Evolutionary conservation across 2,329 filamentous ascomycete species (phyloP).

Genomic region (Chaetomiaceae sp.): DNA sequence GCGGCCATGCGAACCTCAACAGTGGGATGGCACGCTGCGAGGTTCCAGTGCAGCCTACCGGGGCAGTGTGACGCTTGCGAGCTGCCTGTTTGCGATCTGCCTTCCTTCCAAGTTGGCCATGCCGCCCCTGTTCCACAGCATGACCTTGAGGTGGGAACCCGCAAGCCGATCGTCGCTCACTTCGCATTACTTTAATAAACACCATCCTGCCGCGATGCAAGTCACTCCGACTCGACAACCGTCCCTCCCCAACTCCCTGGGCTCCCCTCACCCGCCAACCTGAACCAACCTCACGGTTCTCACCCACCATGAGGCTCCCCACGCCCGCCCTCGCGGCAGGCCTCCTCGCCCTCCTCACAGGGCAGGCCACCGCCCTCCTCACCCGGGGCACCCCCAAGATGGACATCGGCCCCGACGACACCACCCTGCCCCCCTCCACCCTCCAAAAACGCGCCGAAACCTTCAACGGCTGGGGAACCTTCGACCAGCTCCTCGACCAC

Average conservation of each 20-base stretch:
- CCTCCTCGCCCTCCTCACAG: conserved; percentile 1
- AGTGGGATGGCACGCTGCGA: not conserved
- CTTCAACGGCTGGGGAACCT: conserved; percentile 27
- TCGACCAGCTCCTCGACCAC: conserved; percentile 42
- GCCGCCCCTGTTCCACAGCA: conserved; percentile 5
- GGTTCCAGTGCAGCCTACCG: not conserved
- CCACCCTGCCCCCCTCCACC: conserved; percentile 1
- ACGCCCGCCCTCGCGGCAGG: conserved; percentile 7
- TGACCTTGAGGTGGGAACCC: conserved; percentile 1
- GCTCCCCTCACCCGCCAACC: not conserved
- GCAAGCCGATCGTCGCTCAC: not conserved
- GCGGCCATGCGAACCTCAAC: not conserved
- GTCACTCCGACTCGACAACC: too few species aligned
- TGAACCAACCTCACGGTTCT: not conserved
- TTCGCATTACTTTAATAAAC: not conserved
- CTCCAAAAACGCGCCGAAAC: conserved; percentile 18
- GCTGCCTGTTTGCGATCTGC: conserved; percentile 7
- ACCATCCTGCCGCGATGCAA: not conserved
- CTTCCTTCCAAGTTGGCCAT: not conserved
- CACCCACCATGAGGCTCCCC: conserved; percentile 16
- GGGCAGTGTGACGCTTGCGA: not conserved
- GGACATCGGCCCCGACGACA: conserved; percentile 26
- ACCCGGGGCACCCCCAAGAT: conserved; percentile 14
- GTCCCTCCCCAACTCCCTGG: not conserved
- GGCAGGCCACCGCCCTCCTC: conserved; percentile 5